Percentiles rank a stretch among this genome's conserved stretches.
These are phyloP conservation scores for Kwoniella heveanensis DNA, from an alignment of 768 basidiomycete genomes.

Conservation along the genomic window DNA sequence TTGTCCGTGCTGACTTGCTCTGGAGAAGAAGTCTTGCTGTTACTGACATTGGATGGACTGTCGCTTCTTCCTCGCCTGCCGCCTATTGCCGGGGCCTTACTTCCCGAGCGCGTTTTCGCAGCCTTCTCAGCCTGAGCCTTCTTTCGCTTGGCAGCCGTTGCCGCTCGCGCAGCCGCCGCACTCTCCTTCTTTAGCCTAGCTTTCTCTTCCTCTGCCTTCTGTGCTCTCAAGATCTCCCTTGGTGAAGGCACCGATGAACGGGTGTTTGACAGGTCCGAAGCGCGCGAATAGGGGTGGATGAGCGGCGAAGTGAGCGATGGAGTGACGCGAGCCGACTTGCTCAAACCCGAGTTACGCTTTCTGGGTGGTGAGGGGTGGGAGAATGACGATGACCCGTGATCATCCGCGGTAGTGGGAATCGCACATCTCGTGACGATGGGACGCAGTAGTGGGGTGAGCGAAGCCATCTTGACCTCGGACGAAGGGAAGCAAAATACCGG, in stretches of 20 bases:
- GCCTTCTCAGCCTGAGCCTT: background rate
- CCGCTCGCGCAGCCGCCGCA: slow-evolving; percentile 30
- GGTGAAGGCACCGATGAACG: slow-evolving; percentile 36
- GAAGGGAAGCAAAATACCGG: slow-evolving; percentile 14
- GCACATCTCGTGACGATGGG: slow-evolving; percentile 31
- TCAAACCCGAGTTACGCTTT: background rate
- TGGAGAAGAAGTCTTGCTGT: slow-evolving; percentile 4
- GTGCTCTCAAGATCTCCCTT: slow-evolving; percentile 18
- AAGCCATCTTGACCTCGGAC: slow-evolving; percentile 12
- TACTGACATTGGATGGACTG: background rate
- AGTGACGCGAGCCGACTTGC: background rate
- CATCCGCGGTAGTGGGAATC: background rate
- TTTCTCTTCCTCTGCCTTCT: slow-evolving; percentile 29
- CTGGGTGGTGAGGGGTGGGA: slow-evolving; percentile 9
- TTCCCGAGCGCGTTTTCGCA: background rate
- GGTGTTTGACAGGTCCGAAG: slow-evolving; percentile 29
- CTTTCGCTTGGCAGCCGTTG: slow-evolving; percentile 23
- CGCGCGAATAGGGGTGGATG: slow-evolving; percentile 32
- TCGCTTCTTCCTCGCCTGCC: slow-evolving; percentile 9
- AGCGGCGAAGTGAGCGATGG: slow-evolving; percentile 7
- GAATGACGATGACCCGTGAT: background rate
- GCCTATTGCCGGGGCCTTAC: background rate
- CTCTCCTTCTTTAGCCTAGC: slow-evolving; percentile 23
- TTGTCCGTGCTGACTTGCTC: slow-evolving; percentile 6
- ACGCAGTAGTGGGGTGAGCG: slow-evolving; percentile 28